Evolutionary conservation across 2,329 filamentous ascomycete species (phyloP), one percentile per base, ranked within the genome.

Genomic region (Neonectria magnoliae): DNA sequence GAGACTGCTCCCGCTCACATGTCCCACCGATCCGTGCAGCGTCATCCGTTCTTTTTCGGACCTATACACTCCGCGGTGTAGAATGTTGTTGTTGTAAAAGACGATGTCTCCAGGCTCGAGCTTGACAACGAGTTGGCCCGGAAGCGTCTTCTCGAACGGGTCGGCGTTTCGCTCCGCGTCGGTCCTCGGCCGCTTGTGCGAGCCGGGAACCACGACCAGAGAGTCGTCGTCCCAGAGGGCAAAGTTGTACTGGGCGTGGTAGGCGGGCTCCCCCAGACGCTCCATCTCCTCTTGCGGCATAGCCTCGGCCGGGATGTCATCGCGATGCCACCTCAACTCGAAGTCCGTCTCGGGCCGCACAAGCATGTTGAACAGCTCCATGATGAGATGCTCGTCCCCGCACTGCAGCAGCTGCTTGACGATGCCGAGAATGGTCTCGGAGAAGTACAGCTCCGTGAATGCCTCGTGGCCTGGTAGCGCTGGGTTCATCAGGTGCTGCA

Each of bases 11-110:
- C 86, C 89, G 2, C 77, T 79, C 1, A 81, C 81, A 70, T 90
- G 86, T 1, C 91, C 91, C 51, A 92, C 90, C 60, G 88, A 91
- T 7, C 91, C 91, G 77, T 93, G 91, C 73, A 93, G 78, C 65
- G 91, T 93, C 83, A 91, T 85, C 25, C 91, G 81, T 79, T 93
- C 89, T 70, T 81, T 85, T 1, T 42, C 72, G 13, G 80, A 78
- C 68, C 85, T 81, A 76, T 93, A 94, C 29, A 87, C 87, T 1
- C 91, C 91, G 4, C 91, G 82, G 74, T 93, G 91, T 67, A 97
- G 77, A 68, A 97, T 97, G 77, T 97, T 97, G 75, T 94, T 97
- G 78, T 97, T 90, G 76, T 97, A 97, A 73, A 97, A 97, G 45
- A 92, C 92, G 16, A 91, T 88, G 78, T 97, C 93, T 0, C 93